phyloP scores from a whole-genome alignment of 495 filamentous ascomycete genomes.

The Penicillium goetzii region DNA sequence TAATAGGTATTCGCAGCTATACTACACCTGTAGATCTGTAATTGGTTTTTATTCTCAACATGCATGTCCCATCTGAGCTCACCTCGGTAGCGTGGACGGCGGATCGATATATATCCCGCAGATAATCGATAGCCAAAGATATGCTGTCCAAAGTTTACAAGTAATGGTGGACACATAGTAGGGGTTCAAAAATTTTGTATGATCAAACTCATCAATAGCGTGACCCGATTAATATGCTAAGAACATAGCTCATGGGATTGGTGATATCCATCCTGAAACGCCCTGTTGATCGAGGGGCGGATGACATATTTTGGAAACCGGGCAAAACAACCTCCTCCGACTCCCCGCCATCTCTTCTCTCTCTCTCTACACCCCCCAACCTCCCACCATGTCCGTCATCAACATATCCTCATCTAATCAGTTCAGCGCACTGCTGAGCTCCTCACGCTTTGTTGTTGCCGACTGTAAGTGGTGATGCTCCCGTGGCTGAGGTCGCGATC shows the following conservation, averaged over 20 bases:
- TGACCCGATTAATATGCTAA: not conserved
- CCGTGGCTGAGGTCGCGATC: constrained; percentile 4
- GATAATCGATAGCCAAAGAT: not conserved
- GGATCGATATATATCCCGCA: not conserved
- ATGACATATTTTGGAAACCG: constrained; percentile 42
- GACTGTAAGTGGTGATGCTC: constrained; percentile 69
- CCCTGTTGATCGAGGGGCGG: constrained; percentile 12
- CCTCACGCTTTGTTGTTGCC: constrained; percentile 74
- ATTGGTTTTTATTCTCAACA: too few species aligned
- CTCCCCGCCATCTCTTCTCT: constrained; percentile 20
- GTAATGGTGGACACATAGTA: not conserved
- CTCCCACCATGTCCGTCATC: constrained; percentile 54
- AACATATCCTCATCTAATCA: constrained; percentile 72
- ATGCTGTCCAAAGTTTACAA: not conserved
- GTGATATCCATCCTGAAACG: not conserved
- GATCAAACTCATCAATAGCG: not conserved
- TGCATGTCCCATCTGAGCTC: too few species aligned
- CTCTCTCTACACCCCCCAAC: constrained; percentile 17
- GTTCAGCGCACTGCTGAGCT: constrained; percentile 67
- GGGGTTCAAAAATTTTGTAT: not conserved
- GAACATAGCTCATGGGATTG: not conserved
- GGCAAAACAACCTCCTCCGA: constrained; percentile 30
- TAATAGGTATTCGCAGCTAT: too few species aligned
- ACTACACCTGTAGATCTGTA: too few species aligned
- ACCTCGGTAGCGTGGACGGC: too few species aligned